Evolutionary conservation across 176 grass and related monocot species (phyloP).

Genomic region (Rhipidocladum racemiflorum): DNA sequence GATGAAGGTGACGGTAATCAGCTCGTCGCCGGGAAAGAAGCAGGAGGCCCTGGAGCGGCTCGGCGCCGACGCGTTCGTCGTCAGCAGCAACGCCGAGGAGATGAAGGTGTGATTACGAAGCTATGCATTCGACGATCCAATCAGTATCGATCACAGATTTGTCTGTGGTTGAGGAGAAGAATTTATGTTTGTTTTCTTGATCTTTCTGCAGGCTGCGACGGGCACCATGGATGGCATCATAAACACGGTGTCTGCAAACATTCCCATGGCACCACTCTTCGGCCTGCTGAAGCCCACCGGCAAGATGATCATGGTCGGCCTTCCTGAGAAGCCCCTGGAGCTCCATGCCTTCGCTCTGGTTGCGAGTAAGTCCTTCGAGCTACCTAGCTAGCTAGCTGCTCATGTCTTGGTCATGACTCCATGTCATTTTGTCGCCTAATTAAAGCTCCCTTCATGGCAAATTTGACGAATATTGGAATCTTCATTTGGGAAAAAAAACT

Average conservation of each 20-base stretch:
- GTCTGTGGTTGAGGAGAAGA: background rate
- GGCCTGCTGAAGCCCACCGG: conserved; percentile 46
- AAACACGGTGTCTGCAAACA: conserved; percentile 55
- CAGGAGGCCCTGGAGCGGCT: conserved; percentile 51
- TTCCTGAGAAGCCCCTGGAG: conserved; percentile 52
- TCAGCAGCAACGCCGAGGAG: conserved; percentile 32
- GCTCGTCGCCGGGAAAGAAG: conserved; percentile 47
- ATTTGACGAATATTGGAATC: background rate
- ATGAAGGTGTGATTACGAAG: conserved; percentile 37
- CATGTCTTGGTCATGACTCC: background rate
- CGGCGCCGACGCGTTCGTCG: conserved; percentile 58
- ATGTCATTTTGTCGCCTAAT: too few species aligned
- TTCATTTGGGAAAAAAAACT: background rate
- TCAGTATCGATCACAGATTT: background rate
- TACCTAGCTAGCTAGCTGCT: background rate
- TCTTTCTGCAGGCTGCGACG: conserved; percentile 32
- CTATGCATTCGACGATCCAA: background rate
- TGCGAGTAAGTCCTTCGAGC: background rate
- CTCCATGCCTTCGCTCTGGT: conserved; percentile 37
- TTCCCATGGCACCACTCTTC: conserved; percentile 35
- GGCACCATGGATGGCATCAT: conserved; percentile 60
- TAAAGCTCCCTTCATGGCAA: too few species aligned
- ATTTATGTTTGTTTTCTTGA: background rate
- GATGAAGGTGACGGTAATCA: conserved; percentile 77
- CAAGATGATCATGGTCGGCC: conserved; percentile 61